These are phyloP conservation scores for Tylopilus subfusipes DNA, from an alignment of 768 basidiomycete species.

Conservation along the genomic window DNA sequence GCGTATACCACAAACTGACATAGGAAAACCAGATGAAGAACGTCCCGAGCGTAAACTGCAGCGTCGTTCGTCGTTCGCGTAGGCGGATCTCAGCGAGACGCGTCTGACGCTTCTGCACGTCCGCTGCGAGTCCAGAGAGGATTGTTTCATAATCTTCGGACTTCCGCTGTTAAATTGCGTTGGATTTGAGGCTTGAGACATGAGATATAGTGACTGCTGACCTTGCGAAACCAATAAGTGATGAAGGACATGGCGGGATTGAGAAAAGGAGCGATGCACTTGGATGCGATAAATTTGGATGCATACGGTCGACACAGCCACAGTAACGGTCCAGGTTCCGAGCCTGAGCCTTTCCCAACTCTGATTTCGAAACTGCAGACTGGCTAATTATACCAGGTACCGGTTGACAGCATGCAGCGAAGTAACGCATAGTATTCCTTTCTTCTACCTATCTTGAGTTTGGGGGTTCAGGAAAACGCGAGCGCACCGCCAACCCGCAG, in stretches of 20 bases:
- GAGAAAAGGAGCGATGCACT: neutral
- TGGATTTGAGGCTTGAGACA: neutral
- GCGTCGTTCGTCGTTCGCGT: conserved; percentile 74
- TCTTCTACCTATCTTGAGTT: no score
- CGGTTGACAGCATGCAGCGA: no score
- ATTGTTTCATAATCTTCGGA: conserved; percentile 74
- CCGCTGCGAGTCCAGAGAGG: conserved; percentile 59
- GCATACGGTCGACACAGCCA: conserved; percentile 20
- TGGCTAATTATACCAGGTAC: no score
- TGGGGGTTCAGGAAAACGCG: no score
- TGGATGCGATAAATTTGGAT: conserved; percentile 16
- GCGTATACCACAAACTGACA: conserved; percentile 69
- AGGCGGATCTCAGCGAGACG: conserved; percentile 80
- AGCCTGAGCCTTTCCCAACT: no score
- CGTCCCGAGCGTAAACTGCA: conserved; percentile 76
- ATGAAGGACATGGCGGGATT: conserved; percentile 29
- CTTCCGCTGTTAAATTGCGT: conserved; percentile 7
- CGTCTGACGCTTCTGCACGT: conserved; percentile 71
- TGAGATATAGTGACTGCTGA: neutral
- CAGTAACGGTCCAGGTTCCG: neutral
- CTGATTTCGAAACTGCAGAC: neutral
- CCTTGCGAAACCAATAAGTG: conserved; percentile 29
- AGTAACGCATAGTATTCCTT: no score
- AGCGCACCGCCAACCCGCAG: no score
- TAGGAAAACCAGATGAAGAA: conserved; percentile 71